Base-by-base conservation (phyloP, 2,329 filamentous ascomycete species). In the Nigrospora osmanthi region DNA sequence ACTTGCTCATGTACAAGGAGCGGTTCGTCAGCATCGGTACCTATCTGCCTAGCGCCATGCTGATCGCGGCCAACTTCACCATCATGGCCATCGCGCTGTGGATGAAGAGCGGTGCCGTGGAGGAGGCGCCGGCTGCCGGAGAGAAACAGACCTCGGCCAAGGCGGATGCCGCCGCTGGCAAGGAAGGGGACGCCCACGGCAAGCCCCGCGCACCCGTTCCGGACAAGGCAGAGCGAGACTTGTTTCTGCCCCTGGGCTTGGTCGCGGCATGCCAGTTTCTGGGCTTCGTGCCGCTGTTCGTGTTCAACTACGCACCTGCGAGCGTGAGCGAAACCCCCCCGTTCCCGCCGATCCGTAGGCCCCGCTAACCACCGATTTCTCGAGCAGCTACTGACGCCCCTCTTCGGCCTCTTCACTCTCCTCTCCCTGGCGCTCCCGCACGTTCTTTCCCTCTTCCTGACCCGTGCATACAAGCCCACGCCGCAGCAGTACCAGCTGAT, bases 21-120 rank as follows among this genome's bases (percentile, higher is more conserved):
- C 83, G 90, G 11, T 98, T 98, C 61, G 93, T 97, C 54, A 97
- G 90, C 66, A 98, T 98, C 51, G 93, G 93, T 14, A 98, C 91
- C 1, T 98, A 98, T 60, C 75, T 98, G 4, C 93, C 93, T 0
- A 94, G 89, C 55, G 93, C 93, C n/a, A 98, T 98, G 93, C 69
- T 97, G 42, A 77, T 98, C 46, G 93, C 93, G 2, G 86, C 84
- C 37, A 96, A 90, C 63, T 97, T 97, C 59, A 95, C 87, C 30
- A 91, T 98, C 61, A 95, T 91, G 73, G 89, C 91, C 6, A 91
- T 97, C 54, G 83, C 84, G 14, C 72, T 96, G n/a, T 98, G 93
- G 93, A 76, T 96, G 14, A 83, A 87, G 63, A 95, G 88, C 56
- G 91, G 91, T 35, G 52, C 58, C 3, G 55, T 58, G 33, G 58